Base-by-base conservation (phyloP, 1,284 basidiomycete genomes). In the Austroboletus novae-zelandiae region DNA sequence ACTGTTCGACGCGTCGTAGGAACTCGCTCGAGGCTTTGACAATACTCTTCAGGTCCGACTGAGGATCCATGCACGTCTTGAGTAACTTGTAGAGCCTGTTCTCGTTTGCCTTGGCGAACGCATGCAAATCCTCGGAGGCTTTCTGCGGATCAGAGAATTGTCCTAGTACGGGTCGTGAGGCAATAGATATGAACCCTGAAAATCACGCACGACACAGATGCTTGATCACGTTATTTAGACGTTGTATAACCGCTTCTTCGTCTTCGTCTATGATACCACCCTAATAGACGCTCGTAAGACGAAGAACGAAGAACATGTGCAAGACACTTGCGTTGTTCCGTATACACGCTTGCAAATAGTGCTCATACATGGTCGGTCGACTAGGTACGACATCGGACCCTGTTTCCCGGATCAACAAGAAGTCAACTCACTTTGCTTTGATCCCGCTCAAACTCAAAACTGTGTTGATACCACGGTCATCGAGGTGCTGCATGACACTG, bases 41-140 rank as follows among this genome's bases (percentile, higher is more conserved):
- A 2, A 95, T 75, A 5, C 78, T 77, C 64, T 89, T 92, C 27
- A 98, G 70, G 62, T 96, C 91, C 0, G 86, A 86, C 58, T 91
- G 84, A 0, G 86, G 76, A 65, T 98, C 93, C 71, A 92, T 80
- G 60, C 90, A 86, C 0, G 80, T 85, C 63, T 83, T 87, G 40
- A 96, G 73, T 5, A 95, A 74, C 67, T 89, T 93, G 74, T 94
- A 97, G 10, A 96, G 73, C 44, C 92, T 79, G 18, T 78, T 78
- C 61, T 98, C 94, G 67, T 98, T 98, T 35, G 86, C 71, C 53
- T 89, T 88, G 2, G 94, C 94, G 60, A 99, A 98, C 0, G 81
- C 69, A 18, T 84, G 75, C 20, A 99, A 71, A 61, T 98, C 94
- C 50, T 89, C 89, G 3, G 75, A 71, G 0, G 84, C 88, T 63